Conservation (phyloP, 2,329 filamentous ascomycete species). For the Chalara sp. region DNA sequence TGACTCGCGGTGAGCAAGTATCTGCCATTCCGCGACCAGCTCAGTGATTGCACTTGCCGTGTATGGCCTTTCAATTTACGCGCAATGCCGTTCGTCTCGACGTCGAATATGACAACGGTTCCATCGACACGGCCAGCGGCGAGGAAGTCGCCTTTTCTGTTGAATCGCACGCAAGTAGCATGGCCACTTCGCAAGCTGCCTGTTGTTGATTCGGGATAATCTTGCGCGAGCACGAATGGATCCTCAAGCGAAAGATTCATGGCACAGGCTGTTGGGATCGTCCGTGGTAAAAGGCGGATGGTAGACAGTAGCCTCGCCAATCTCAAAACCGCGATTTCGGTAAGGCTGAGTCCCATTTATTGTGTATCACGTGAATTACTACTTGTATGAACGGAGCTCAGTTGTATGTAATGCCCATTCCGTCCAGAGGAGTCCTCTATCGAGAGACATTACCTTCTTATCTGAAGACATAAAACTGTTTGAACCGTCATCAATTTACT, state of each 20-base stretch:
- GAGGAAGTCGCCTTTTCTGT: conserved; percentile 87
- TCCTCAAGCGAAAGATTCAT: conserved; percentile 71
- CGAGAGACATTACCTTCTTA: no score
- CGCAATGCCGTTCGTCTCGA: conserved; percentile 95
- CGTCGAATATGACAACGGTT: conserved; percentile 90
- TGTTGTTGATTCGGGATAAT: conserved; percentile 86
- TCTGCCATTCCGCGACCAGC: conserved; percentile 88
- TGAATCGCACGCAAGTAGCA: conserved; percentile 73
- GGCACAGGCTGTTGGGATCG: conserved; percentile 8
- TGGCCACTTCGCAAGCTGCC: conserved; percentile 73
- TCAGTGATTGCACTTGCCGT: conserved; percentile 86
- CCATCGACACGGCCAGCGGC: conserved; percentile 92
- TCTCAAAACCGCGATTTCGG: no score
- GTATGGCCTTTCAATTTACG: conserved; percentile 91
- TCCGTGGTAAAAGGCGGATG: no score
- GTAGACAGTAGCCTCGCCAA: no score
- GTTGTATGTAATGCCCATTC: no score
- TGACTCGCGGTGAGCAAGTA: conserved; percentile 91
- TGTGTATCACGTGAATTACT: no score
- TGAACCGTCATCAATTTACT: no score
- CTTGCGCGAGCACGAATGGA: conserved; percentile 64
- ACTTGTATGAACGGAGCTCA: no score
- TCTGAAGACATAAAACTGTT: no score
- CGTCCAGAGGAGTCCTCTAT: no score
- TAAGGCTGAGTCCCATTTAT: no score